phyloP scores from a whole-genome alignment of 2,329 filamentous ascomycete genomes.

The Phialemonium atrogriseum region DNA sequence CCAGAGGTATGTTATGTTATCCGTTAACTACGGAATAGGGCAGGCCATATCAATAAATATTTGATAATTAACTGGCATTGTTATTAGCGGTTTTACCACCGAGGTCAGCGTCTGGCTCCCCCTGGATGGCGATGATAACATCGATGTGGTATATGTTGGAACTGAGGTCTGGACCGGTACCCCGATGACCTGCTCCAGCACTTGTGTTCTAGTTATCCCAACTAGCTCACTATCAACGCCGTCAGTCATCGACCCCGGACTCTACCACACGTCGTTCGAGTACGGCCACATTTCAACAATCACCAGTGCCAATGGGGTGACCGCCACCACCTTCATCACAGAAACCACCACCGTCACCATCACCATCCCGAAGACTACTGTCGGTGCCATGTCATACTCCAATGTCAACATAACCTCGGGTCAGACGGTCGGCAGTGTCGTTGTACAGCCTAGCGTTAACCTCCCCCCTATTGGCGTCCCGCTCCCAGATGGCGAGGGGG shows the following conservation, averaged over 20 bases:
- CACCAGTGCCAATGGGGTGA: constrained; percentile 7
- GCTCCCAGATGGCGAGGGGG: constrained; percentile 10
- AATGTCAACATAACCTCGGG: constrained; percentile 12
- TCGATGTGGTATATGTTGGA: constrained; percentile 14
- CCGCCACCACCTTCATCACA: constrained; percentile 4
- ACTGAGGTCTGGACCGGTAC: constrained; percentile 7
- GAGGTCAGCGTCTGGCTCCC: constrained; percentile 19
- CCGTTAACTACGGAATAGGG: too few species aligned
- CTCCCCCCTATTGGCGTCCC: constrained; percentile 8
- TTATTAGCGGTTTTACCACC: constrained; percentile 15
- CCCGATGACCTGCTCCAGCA: constrained; percentile 8
- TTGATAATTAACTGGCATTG: too few species aligned
- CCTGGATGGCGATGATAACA: constrained; percentile 10
- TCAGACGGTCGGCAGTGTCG: too few species aligned
- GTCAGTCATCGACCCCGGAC: constrained; percentile 10
- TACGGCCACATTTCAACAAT: constrained; percentile 8
- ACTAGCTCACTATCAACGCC: constrained; percentile 8
- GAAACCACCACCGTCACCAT: constrained; percentile 9
- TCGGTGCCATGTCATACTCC: constrained; percentile 9
- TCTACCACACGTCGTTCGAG: constrained; percentile 13
- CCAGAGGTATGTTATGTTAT: too few species aligned
- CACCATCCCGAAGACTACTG: constrained; percentile 8
- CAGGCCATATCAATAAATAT: too few species aligned
- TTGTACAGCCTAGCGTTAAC: constrained; percentile 9
- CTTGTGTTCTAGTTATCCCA: constrained; percentile 16